Evolutionary conservation across 495 filamentous ascomycete species (phyloP).

Genomic region (Penicillium nucicola): DNA sequence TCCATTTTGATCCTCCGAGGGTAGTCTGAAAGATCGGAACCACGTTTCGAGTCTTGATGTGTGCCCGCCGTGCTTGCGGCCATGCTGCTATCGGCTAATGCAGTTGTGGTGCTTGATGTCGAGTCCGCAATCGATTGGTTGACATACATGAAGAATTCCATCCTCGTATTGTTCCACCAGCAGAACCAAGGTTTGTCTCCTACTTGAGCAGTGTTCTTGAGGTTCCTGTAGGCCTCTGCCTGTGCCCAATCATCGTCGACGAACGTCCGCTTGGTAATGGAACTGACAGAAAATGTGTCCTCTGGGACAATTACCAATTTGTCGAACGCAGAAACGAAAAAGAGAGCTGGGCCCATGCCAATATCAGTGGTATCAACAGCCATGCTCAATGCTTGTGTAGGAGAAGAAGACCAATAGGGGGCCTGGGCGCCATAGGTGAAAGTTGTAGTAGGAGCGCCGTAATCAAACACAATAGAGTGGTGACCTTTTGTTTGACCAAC

Average conservation of each 20-base stretch:
- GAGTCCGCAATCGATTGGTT: conserved; percentile 49
- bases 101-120: conserved; percentile 24
- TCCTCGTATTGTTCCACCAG: conserved; percentile 76
- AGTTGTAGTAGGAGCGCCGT: conserved; percentile 27
- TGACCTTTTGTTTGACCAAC: conserved; percentile 19
- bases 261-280: conserved; percentile 27
- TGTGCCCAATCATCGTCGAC: conserved; percentile 22
- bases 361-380: conserved; percentile 63
- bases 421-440: conserved; percentile 73
- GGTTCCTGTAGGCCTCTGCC: conserved; percentile 11
- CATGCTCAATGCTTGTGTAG: conserved; percentile 50
- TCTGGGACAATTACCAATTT: conserved; percentile 77
- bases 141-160: conserved; percentile 82
- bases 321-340: conserved; percentile 67
- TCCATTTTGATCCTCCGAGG: conserved; percentile 76
- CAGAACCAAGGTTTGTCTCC: conserved; percentile 83
- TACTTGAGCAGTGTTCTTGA: conserved; percentile 48
- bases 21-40: conserved; percentile 40
- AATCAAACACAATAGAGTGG: conserved; percentile 26
- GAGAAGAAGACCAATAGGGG: conserved; percentile 45
- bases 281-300: conserved; percentile 36
- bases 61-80: conserved; percentile 19
- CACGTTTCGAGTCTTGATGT: conserved; percentile 13
- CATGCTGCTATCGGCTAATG: conserved; percentile 14
- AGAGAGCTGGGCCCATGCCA: conserved; percentile 69